Conservation (phyloP, 306 rosid genomes). For the Chamaecrista fasciculata region DNA sequence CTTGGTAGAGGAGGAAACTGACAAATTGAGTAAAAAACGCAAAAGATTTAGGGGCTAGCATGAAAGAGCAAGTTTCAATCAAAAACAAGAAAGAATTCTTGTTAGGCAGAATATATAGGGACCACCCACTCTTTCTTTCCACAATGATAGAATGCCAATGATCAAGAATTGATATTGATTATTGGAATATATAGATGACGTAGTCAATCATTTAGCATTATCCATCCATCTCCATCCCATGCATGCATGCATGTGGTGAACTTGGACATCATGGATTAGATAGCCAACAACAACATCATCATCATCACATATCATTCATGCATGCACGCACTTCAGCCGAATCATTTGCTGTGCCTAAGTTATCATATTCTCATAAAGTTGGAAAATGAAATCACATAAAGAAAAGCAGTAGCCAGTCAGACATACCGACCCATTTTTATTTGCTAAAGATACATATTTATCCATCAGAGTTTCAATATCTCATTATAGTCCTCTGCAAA, state of each 20-base stretch:
- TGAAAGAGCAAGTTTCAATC: neutral
- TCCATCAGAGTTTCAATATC: too few relatives aligned
- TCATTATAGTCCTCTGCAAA: too few relatives aligned
- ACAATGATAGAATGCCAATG: neutral
- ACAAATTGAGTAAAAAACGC: too few relatives aligned
- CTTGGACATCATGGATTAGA: neutral
- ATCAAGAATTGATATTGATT: neutral
- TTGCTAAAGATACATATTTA: too few relatives aligned
- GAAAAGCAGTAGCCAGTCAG: neutral
- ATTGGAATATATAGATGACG: neutral
- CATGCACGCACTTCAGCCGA: neutral
- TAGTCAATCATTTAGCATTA: neutral
- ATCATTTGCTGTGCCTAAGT: neutral
- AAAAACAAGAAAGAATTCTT: neutral
- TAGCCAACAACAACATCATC: neutral
- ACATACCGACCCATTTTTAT: too few relatives aligned
- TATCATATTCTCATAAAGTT: neutral
- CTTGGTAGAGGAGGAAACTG: too few relatives aligned
- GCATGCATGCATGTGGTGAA: slow-evolving; percentile 5
- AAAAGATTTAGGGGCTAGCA: too few relatives aligned
- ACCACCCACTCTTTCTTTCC: neutral
- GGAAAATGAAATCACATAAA: neutral
- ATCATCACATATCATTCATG: too few relatives aligned
- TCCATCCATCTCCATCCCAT: neutral
- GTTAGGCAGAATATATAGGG: neutral